Evolutionary conservation across 2,329 filamentous ascomycete species (phyloP).

Genomic region (Ampelomyces quisqualis): DNA sequence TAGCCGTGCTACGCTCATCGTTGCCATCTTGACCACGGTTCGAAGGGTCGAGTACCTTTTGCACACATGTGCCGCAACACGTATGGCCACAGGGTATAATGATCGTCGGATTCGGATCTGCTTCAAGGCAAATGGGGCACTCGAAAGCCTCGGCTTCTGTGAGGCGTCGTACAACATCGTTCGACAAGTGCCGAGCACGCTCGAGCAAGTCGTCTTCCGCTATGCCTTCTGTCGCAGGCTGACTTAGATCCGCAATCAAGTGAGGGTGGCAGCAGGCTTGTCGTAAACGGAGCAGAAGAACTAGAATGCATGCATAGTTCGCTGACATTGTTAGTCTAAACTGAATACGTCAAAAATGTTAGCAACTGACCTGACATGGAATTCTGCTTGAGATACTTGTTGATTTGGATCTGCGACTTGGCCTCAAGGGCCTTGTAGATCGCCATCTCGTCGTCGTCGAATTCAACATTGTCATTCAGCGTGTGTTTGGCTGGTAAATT

Average conservation of each 20-base stretch:
- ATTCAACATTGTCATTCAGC: slow-evolving; percentile 62
- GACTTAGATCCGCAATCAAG: slow-evolving; percentile 66
- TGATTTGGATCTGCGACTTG: slow-evolving; percentile 69
- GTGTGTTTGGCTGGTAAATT: slow-evolving; percentile 66
- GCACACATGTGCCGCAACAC: slow-evolving; percentile 74
- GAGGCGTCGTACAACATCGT: slow-evolving; percentile 66
- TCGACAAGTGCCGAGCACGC: slow-evolving; percentile 62
- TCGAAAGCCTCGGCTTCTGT: slow-evolving; percentile 64
- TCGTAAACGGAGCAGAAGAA: slow-evolving; percentile 75
- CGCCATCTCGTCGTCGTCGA: slow-evolving; percentile 63
- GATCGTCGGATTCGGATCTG: slow-evolving; percentile 70
- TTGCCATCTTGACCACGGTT: slow-evolving; percentile 51
- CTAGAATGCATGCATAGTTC: slow-evolving; percentile 77
- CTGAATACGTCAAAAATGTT: not conserved
- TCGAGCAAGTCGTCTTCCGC: slow-evolving; percentile 59
- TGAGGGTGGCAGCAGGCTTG: slow-evolving; percentile 80
- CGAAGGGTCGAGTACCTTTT: slow-evolving; percentile 64
- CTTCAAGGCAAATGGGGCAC: slow-evolving; percentile 82
- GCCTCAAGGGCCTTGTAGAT: slow-evolving; percentile 69
- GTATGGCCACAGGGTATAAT: slow-evolving; percentile 83
- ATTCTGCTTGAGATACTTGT: slow-evolving; percentile 69
- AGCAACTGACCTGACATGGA: slow-evolving; percentile 57
- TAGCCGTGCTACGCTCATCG: slow-evolving; percentile 56
- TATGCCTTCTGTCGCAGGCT: slow-evolving; percentile 61
- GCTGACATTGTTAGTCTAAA: slow-evolving; percentile 26